Evolutionary conservation across 768 basidiomycete genomes (phyloP).

Genomic region (Nevesoporus exiguus): DNA sequence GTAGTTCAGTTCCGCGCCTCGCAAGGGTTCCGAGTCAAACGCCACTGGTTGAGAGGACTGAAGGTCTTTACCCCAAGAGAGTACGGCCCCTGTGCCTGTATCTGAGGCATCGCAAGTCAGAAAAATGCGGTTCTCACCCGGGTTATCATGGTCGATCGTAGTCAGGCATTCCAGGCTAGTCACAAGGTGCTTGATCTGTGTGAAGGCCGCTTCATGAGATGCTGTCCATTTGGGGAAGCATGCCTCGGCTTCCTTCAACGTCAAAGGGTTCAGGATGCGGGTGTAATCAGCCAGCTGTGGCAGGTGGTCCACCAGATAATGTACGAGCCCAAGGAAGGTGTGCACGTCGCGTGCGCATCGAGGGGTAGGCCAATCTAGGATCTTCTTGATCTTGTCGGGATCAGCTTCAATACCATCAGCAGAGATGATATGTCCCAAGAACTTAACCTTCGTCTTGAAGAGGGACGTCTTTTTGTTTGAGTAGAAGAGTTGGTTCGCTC

Average conservation of each 20-base stretch:
- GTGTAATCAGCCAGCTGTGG: not conserved
- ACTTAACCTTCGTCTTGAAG: not conserved
- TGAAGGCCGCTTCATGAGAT: not conserved
- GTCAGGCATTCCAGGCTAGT: not conserved
- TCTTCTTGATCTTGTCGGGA: not conserved
- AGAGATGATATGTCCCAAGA: not conserved
- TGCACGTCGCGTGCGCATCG: not conserved
- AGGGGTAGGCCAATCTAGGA: not conserved
- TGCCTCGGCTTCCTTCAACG: not conserved
- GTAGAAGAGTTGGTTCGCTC: not conserved
- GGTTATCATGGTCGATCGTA: not conserved
- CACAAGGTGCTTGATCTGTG: not conserved
- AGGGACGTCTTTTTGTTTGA: not conserved
- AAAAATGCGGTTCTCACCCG: not conserved
- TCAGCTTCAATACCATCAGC: not conserved
- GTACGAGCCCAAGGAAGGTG: not conserved
- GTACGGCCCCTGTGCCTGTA: not conserved
- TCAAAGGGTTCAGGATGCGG: not conserved
- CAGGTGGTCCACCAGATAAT: not conserved
- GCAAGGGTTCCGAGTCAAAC: not conserved
- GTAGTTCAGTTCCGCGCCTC: not conserved
- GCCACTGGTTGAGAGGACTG: not conserved
- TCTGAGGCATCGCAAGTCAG: not conserved
- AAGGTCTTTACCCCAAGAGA: not conserved
- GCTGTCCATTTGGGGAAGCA: not conserved